Conservation (phyloP, 1,284 basidiomycete genomes). For the Irpex rosettiformis region DNA sequence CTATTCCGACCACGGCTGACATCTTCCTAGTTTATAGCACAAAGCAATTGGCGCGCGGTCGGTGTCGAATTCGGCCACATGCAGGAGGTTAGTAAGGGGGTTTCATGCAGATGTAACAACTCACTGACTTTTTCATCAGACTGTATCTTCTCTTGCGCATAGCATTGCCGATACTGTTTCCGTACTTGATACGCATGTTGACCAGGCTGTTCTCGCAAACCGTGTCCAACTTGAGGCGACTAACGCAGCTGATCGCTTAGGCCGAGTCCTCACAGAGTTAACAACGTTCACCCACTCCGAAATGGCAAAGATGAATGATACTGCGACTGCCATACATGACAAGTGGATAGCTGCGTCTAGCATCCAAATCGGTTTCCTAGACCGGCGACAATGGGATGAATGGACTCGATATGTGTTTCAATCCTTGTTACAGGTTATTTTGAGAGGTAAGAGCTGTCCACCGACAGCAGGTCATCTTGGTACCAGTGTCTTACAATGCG, state of each 20-base stretch:
- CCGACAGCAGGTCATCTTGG: background rate
- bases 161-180: background rate
- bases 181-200: background rate
- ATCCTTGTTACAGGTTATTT: constrained; percentile 16
- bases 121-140: background rate
- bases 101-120: background rate
- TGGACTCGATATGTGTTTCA: constrained; percentile 17
- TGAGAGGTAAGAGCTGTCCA: constrained; percentile 16
- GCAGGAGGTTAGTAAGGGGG: constrained; percentile 25
- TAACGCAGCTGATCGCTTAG: constrained; percentile 33
- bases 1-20: constrained; percentile 1
- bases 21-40: constrained; percentile 8
- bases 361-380: constrained; percentile 2
- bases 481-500: background rate
- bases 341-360: constrained; percentile 15
- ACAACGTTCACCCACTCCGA: constrained; percentile 36
- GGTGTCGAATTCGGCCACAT: constrained; percentile 24
- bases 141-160: background rate
- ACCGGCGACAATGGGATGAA: constrained; percentile 6
- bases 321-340: constrained; percentile 34
- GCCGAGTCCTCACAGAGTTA: constrained; percentile 33
- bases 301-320: constrained; percentile 43
- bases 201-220: constrained; percentile 28
- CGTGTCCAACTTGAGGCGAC: constrained; percentile 33
- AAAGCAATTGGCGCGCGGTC: constrained; percentile 23